phyloP scores from a whole-genome alignment of 169 alveolate genomes.

The Eimeria maxima region DNA sequence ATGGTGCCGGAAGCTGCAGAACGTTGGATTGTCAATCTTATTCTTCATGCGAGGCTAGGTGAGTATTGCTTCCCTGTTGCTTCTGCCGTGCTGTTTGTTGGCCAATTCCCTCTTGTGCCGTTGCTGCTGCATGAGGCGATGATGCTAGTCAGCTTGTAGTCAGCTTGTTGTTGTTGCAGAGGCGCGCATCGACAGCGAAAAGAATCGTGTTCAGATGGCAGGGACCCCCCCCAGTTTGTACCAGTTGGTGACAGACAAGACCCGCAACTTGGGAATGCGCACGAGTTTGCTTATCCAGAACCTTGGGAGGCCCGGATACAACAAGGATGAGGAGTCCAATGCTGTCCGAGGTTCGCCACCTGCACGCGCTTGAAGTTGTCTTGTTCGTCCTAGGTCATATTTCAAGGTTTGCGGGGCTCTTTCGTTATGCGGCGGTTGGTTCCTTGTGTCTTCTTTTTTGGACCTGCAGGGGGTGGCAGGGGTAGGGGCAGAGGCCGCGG shows the following conservation, averaged over 20 bases:
- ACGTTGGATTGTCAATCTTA: constrained; percentile 95
- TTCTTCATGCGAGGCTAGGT: constrained; percentile 90
- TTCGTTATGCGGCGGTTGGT: not conserved
- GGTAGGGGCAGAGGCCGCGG: constrained; percentile 71
- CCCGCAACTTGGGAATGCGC: constrained; percentile 82
- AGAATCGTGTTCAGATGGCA: constrained; percentile 95
- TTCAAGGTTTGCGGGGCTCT: not conserved
- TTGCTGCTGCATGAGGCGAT: not conserved
- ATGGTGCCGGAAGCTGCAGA: constrained; percentile 94
- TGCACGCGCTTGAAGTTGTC: not conserved
- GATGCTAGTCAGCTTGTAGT: not conserved
- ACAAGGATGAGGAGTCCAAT: constrained; percentile 68
- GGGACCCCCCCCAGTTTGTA: constrained; percentile 92
- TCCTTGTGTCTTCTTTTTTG: not conserved
- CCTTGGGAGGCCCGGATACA: constrained; percentile 76
- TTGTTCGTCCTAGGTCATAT: not conserved
- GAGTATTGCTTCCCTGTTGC: not conserved
- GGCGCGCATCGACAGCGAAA: constrained; percentile 95
- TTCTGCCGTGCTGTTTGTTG: too few relatives aligned
- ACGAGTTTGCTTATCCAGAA: constrained; percentile 79
- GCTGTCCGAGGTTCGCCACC: constrained; percentile 28
- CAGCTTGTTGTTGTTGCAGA: constrained; percentile 83
- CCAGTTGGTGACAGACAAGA: constrained; percentile 90
- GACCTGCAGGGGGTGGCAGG: constrained; percentile 63
- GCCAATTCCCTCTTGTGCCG: not conserved